phyloP scores from a whole-genome alignment of 805 yeast species.

The Debaryomyces maramus region DNA sequence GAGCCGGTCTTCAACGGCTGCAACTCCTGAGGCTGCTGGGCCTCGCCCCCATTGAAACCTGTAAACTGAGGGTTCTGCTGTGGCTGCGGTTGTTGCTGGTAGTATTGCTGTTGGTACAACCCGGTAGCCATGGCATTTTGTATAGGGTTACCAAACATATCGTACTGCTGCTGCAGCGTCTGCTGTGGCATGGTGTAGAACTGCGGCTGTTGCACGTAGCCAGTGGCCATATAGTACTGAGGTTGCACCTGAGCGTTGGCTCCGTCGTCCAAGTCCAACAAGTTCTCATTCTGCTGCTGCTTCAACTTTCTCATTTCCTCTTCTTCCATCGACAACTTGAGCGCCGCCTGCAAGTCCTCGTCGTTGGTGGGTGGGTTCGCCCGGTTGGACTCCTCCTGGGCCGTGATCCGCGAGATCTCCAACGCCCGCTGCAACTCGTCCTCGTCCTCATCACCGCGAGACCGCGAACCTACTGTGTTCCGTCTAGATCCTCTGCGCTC shows the following conservation, averaged over 20 bases:
- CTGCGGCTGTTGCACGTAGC: slow-evolving; percentile 21
- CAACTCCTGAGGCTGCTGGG: slow-evolving; percentile 32
- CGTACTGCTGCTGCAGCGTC: slow-evolving; percentile 40
- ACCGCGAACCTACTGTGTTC: slow-evolving; percentile 5
- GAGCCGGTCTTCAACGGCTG: slow-evolving; percentile 68
- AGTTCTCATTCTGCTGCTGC: slow-evolving; percentile 44
- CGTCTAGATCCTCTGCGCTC: slow-evolving; percentile 21
- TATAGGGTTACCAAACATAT: slow-evolving; percentile 68
- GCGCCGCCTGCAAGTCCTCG: slow-evolving; percentile 66
- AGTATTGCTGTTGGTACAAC: slow-evolving; percentile 39
- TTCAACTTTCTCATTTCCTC: slow-evolving; percentile 61
- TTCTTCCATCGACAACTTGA: slow-evolving; percentile 72
- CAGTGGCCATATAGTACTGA: slow-evolving; percentile 28
- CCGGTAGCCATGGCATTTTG: slow-evolving; percentile 57
- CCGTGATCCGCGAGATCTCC: slow-evolving; percentile 76
- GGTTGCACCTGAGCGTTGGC: slow-evolving; percentile 27
- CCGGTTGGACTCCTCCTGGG: slow-evolving; percentile 75
- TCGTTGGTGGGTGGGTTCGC: slow-evolving; percentile 48
- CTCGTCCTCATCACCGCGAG: slow-evolving; percentile 50
- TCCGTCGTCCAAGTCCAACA: slow-evolving; percentile 54
- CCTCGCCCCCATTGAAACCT: slow-evolving; percentile 19
- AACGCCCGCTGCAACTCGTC: slow-evolving; percentile 78
- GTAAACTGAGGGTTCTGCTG: slow-evolving; percentile 29
- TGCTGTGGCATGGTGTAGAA: slow-evolving; percentile 18
- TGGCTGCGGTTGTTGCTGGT: slow-evolving; percentile 26